A percentile compares a stretch with the other conserved stretches of the same genome.
These are phyloP conservation scores for Blastobotrys capitulatus DNA, from an alignment of 1,139 yeast genomes.

Conservation along the genomic window DNA sequence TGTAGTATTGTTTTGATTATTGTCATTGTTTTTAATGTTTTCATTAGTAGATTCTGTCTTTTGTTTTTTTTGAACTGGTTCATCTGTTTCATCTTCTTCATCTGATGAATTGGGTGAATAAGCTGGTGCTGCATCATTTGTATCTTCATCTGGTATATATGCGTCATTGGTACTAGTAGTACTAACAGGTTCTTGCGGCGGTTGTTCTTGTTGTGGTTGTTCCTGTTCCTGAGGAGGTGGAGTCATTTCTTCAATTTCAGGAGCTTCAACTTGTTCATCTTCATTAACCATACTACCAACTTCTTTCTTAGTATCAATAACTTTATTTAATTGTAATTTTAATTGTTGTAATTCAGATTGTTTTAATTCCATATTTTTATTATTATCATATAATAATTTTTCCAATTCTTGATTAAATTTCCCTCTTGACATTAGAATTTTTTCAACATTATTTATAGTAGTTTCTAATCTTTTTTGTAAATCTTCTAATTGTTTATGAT, in stretches of 20 bases:
- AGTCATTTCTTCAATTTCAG: slow-evolving; percentile 12
- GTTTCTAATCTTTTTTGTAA: slow-evolving; percentile 15
- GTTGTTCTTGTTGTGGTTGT: slow-evolving; percentile 6
- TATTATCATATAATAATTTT: slow-evolving; percentile 38
- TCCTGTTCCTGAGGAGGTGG: slow-evolving; percentile 15
- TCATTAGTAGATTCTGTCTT: slow-evolving; percentile 28
- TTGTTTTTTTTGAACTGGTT: slow-evolving; percentile 28
- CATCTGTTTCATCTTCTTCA: slow-evolving; percentile 29
- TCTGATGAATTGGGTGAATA: slow-evolving; percentile 35
- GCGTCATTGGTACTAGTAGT: slow-evolving; percentile 3
- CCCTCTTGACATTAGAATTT: slow-evolving; percentile 38
- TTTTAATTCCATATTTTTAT: slow-evolving; percentile 44
- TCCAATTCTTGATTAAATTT: slow-evolving; percentile 42
- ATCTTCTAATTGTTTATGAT: slow-evolving; percentile 39
- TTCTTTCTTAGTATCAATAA: slow-evolving; percentile 42
- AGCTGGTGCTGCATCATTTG: slow-evolving; percentile 37
- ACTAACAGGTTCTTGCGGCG: background rate
- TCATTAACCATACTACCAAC: slow-evolving; percentile 40
- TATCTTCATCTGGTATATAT: slow-evolving; percentile 25
- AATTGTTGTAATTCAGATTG: slow-evolving; percentile 42
- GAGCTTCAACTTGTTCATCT: slow-evolving; percentile 19
- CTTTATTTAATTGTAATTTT: slow-evolving; percentile 37
- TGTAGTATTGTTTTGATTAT: slow-evolving; percentile 22
- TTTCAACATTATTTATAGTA: slow-evolving; percentile 28
- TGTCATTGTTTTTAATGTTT: slow-evolving; percentile 22